These are phyloP conservation scores for Boletellus ananiceps DNA, from an alignment of 768 basidiomycete species.

Conservation along the genomic window DNA sequence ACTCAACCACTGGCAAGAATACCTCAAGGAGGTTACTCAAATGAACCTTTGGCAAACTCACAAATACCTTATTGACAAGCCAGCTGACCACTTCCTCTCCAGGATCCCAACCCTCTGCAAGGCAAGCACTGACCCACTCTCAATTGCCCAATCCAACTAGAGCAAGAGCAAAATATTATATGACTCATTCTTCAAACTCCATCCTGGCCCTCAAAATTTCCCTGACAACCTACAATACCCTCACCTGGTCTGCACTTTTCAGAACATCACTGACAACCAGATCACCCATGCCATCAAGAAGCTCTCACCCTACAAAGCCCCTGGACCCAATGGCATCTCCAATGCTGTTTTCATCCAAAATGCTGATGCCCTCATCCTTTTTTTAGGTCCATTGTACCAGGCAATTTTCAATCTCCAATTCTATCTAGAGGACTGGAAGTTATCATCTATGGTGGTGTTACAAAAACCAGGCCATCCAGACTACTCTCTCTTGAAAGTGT, in stretches of 20 bases:
- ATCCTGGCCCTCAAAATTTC: slow-evolving; percentile 8
- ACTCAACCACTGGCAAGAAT: neutral
- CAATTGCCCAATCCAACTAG: slow-evolving; percentile 7
- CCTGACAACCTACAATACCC: slow-evolving; percentile 2
- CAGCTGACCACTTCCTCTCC: neutral
- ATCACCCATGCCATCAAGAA: neutral
- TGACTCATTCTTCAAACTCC: slow-evolving; percentile 24
- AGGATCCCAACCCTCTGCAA: neutral
- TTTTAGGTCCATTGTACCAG: neutral
- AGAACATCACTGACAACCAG: slow-evolving; percentile 10
- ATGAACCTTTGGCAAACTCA: neutral
- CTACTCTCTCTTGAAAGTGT: slow-evolving; percentile 22
- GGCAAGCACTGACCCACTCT: no score
- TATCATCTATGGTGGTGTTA: slow-evolving; percentile 28
- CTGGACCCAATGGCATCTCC: neutral
- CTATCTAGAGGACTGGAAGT: neutral
- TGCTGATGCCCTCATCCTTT: neutral
- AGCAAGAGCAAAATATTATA: slow-evolving; percentile 18
- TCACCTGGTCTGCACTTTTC: neutral
- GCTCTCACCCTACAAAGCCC: slow-evolving; percentile 17
- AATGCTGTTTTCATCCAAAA: neutral
- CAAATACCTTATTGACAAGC: neutral
- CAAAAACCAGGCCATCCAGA: slow-evolving; percentile 33
- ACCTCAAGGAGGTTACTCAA: neutral
- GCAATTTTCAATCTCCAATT: neutral